Evolutionary conservation across 345 rosid genomes (phyloP).

Genomic region (Salix dunnii): DNA sequence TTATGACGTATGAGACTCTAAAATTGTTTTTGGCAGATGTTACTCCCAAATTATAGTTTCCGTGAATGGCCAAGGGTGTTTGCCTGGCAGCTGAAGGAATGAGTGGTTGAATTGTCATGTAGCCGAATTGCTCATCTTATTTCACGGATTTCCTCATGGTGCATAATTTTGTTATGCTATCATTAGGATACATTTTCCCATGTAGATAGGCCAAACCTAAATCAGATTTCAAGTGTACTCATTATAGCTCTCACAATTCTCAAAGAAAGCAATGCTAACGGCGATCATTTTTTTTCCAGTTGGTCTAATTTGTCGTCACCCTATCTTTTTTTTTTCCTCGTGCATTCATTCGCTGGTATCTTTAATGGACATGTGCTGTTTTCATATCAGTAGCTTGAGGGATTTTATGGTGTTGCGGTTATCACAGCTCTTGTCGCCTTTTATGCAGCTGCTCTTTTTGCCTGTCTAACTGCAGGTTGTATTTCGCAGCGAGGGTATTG

Average conservation of each 20-base stretch:
- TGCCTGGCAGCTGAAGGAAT: background rate
- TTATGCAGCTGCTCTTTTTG: background rate
- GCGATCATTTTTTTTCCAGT: slow-evolving; percentile 1
- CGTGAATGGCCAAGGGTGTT: background rate
- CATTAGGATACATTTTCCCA: slow-evolving; percentile 18
- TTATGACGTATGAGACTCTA: slow-evolving; percentile 81
- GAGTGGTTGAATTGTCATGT: background rate
- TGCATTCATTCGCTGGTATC: background rate
- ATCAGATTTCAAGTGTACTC: slow-evolving; percentile 12
- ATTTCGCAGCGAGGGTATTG: background rate
- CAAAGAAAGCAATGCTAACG: background rate
- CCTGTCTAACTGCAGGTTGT: background rate
- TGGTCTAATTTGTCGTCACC: background rate
- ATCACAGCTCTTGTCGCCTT: background rate
- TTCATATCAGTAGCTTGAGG: background rate
- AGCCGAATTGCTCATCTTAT: background rate
- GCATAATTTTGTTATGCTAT: slow-evolving; percentile 22
- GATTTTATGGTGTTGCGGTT: background rate
- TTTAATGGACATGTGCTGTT: background rate
- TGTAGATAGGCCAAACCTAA: slow-evolving; percentile 18
- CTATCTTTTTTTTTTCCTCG: background rate
- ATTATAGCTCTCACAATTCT: background rate
- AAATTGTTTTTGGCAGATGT: slow-evolving; percentile 47
- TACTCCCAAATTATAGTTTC: slow-evolving; percentile 29
- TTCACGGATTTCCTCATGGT: slow-evolving; percentile 20